A percentile compares a stretch with the other conserved stretches of the same genome.
phyloP scores from a whole-genome alignment of 2,329 filamentous ascomycete genomes.

The Exserohilum turcica region DNA sequence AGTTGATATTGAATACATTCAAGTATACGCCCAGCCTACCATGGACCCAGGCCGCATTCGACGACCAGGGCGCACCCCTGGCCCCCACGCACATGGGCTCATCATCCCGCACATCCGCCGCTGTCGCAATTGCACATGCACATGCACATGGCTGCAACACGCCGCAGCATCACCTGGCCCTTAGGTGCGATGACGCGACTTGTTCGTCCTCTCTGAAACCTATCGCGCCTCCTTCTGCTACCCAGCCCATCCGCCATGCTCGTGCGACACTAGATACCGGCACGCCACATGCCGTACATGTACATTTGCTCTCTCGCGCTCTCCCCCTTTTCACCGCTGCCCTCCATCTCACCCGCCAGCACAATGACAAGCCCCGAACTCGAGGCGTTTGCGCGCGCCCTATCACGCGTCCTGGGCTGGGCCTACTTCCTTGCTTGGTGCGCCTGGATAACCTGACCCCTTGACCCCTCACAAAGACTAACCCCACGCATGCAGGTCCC shows the following conservation, averaged over 20 bases:
- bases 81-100: slow-evolving; percentile 4
- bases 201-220: background rate
- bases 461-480: background rate
- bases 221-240: background rate
- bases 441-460: slow-evolving; percentile 1
- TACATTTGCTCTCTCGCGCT: background rate
- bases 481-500: slow-evolving; percentile 61
- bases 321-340: slow-evolving; percentile 1
- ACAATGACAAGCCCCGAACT: slow-evolving; percentile 19
- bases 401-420: slow-evolving; percentile 46
- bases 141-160: slow-evolving; percentile 17
- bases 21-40: no score
- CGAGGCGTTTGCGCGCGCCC: slow-evolving; percentile 38
- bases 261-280: background rate
- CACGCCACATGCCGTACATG: background rate
- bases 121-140: slow-evolving; percentile 16
- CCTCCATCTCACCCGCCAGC: background rate
- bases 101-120: background rate
- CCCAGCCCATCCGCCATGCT: background rate
- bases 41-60: background rate
- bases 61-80: slow-evolving; percentile 7
- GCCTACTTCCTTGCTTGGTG: slow-evolving; percentile 46
- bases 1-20: background rate
- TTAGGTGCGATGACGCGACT: background rate
- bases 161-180: slow-evolving; percentile 24